phyloP scores from a whole-genome alignment of 352 stramenopile genomes.

The Globisporangium yorkense region DNA sequence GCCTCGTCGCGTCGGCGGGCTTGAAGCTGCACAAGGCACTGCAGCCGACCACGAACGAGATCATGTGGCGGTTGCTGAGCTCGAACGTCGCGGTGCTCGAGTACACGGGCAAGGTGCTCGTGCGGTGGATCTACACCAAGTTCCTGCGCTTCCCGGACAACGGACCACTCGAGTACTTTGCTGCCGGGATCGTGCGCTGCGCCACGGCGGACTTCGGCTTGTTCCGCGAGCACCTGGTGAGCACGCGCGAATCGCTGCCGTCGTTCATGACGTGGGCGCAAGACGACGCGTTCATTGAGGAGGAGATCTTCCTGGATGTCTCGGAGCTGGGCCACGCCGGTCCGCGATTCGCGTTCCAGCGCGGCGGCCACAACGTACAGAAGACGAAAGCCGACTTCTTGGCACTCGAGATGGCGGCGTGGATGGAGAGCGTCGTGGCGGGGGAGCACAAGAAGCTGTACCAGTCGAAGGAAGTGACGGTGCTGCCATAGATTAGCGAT shows the following conservation, averaged over 20 bases:
- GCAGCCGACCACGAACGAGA: slow-evolving; percentile 5
- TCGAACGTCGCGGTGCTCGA: slow-evolving; percentile 12
- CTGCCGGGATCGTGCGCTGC: slow-evolving; percentile 44
- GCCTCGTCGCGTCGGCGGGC: slow-evolving; percentile 43
- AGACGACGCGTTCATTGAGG: slow-evolving; percentile 58
- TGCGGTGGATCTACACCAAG: slow-evolving; percentile 30
- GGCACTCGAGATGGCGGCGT: slow-evolving; percentile 32
- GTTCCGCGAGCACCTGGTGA: slow-evolving; percentile 26
- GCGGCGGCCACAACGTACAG: slow-evolving; percentile 69
- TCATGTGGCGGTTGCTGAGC: slow-evolving; percentile 21
- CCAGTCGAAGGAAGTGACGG: slow-evolving; percentile 6
- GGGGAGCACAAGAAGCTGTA: slow-evolving; percentile 4
- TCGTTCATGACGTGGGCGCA: slow-evolving; percentile 50
- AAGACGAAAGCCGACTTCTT: slow-evolving; percentile 61
- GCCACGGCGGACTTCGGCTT: slow-evolving; percentile 40
- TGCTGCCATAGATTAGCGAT: slow-evolving; percentile 2
- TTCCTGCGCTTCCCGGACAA: slow-evolving; percentile 40
- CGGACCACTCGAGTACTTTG: slow-evolving; percentile 42
- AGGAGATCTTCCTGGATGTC: slow-evolving; percentile 43
- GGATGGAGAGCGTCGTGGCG: slow-evolving; percentile 35
- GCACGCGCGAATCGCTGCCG: slow-evolving; percentile 21
- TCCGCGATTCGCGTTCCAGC: slow-evolving; percentile 37
- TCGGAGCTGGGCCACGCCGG: slow-evolving; percentile 24
- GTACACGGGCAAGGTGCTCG: slow-evolving; percentile 3
- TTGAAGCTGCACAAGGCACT: slow-evolving; percentile 42